Conservation (phyloP, 352 stramenopile species). For the Globisporangium recalcitrans region DNA sequence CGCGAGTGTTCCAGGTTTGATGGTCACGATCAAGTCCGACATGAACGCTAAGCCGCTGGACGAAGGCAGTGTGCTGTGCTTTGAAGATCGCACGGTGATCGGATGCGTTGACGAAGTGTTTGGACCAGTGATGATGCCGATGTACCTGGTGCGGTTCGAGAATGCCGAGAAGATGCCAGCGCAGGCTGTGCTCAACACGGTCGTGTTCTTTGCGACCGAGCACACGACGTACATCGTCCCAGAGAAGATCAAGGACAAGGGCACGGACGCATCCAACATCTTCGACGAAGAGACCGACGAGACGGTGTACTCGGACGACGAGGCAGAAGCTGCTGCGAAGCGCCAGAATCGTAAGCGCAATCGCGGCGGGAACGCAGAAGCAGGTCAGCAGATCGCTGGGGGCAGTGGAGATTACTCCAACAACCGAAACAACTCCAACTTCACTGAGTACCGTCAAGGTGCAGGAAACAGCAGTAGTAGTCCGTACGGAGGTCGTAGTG, state of each 20-base stretch:
- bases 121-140: conserved; percentile 77
- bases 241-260: conserved; percentile 74
- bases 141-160: conserved; percentile 85
- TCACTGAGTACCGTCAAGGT: conserved; percentile 10
- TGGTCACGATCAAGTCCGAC: conserved; percentile 78
- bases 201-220: conserved; percentile 70
- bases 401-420: conserved; percentile 3
- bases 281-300: conserved; percentile 85
- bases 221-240: conserved; percentile 79
- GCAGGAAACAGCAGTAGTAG: background rate
- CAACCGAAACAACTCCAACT: conserved; percentile 3
- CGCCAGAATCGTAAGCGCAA: conserved; percentile 64
- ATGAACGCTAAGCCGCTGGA: conserved; percentile 54
- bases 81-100: conserved; percentile 68
- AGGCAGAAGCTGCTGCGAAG: conserved; percentile 71
- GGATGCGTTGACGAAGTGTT: conserved; percentile 85
- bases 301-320: conserved; percentile 75
- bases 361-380: conserved; percentile 21
- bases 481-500: conserved; percentile 14
- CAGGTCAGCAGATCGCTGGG: background rate
- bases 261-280: conserved; percentile 81
- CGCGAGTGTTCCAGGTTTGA: conserved; percentile 50
- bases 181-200: conserved; percentile 30
- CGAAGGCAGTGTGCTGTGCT: conserved; percentile 78
- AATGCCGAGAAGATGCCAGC: conserved; percentile 58